Conservation (phyloP, 1,139 yeast genomes). For the Blastobotrys ciferrii region DNA sequence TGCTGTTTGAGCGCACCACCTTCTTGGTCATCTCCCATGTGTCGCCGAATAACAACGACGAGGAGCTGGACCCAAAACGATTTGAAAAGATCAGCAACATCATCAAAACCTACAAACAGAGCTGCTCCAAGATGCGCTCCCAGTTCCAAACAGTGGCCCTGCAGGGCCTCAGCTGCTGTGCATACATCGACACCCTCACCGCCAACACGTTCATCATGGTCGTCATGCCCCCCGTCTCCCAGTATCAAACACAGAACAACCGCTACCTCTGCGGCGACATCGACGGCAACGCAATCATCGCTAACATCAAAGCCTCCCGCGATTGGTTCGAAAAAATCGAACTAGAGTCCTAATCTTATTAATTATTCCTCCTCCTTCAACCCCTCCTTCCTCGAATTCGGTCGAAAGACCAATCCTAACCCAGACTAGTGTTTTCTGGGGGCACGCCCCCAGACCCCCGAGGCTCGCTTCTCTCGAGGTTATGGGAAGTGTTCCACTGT, state of each 20-base stretch:
- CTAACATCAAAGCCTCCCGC: conserved; percentile 67
- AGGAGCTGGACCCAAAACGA: conserved; percentile 72
- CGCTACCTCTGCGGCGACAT: conserved; percentile 38
- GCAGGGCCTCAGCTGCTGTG: conserved; percentile 69
- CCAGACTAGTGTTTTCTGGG: too few species aligned
- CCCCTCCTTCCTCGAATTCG: too few species aligned
- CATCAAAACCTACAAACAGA: conserved; percentile 91
- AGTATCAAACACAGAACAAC: conserved; percentile 31
- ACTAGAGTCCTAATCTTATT: conserved; percentile 16
- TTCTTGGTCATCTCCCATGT: conserved; percentile 80
- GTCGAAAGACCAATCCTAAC: too few species aligned
- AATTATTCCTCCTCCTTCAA: neutral
- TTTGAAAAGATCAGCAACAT: conserved; percentile 93
- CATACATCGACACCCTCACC: conserved; percentile 68
- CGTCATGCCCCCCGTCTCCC: conserved; percentile 42
- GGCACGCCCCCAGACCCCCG: too few species aligned
- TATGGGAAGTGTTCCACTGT: too few species aligned
- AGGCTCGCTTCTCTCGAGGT: too few species aligned
- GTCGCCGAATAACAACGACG: conserved; percentile 22
- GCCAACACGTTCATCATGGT: conserved; percentile 77
- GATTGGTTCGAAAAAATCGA: conserved; percentile 62
- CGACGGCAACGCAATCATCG: conserved; percentile 62
- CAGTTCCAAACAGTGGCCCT: conserved; percentile 76
- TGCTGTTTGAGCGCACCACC: conserved; percentile 89
- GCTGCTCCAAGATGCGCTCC: conserved; percentile 82